Percentiles rank a stretch among this genome's conserved stretches.
Conservation (phyloP, 2,329 filamentous ascomycete species). For the Penicillium sp. region DNA sequence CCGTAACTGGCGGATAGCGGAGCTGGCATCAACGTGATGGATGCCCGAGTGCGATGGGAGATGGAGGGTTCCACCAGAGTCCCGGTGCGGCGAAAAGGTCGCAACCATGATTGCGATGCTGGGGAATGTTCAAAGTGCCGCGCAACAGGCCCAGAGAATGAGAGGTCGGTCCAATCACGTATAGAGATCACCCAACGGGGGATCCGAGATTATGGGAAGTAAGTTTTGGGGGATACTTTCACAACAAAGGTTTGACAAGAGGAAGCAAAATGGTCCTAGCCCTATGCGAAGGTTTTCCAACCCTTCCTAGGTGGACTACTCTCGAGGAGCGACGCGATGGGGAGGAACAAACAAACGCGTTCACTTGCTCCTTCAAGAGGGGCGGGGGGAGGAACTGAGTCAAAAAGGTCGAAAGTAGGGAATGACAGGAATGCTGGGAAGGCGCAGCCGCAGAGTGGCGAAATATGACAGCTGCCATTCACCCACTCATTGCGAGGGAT, state of each 20-base stretch:
- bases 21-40: slow-evolving; percentile 80
- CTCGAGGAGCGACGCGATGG: neutral
- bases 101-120: slow-evolving; percentile 45
- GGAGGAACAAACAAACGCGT: slow-evolving; percentile 1
- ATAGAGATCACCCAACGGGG: slow-evolving; percentile 7
- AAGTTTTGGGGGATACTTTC: neutral
- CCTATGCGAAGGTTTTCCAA: neutral
- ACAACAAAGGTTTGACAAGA: neutral
- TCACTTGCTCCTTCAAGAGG: neutral
- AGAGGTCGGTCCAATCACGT: slow-evolving; percentile 14
- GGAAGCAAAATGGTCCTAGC: neutral
- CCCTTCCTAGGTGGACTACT: neutral
- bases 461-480: slow-evolving; percentile 30
- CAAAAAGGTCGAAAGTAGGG: slow-evolving; percentile 11
- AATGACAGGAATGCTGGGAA: slow-evolving; percentile 36
- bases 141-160: slow-evolving; percentile 22
- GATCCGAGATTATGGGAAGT: neutral
- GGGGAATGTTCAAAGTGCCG: slow-evolving; percentile 23
- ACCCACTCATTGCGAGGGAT: slow-evolving; percentile 30
- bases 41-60: slow-evolving; percentile 83
- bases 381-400: slow-evolving; percentile 4
- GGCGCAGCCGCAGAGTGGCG: slow-evolving; percentile 26
- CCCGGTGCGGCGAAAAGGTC: slow-evolving; percentile 54
- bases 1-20: slow-evolving; percentile 79
- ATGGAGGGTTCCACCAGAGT: slow-evolving; percentile 76